Percentiles rank a stretch among this genome's conserved stretches.
Conservation (phyloP, 306 rosid species). For the Betula pendula region DNA sequence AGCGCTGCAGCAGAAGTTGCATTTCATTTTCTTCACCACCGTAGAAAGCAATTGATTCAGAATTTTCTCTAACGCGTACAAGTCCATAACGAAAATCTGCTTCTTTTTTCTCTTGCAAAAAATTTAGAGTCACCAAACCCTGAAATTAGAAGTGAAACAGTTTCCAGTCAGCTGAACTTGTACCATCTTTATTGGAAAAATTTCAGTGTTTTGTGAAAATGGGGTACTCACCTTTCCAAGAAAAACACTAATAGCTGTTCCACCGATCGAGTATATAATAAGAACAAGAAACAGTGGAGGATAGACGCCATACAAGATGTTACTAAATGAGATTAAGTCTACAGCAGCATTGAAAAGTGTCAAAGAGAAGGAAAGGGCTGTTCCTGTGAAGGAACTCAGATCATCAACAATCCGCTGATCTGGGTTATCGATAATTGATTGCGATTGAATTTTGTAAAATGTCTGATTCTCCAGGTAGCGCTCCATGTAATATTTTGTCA, state of each 20-base stretch:
- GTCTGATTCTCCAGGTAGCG: slow-evolving; percentile 81
- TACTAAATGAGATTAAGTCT: slow-evolving; percentile 91
- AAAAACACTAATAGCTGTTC: slow-evolving; percentile 82
- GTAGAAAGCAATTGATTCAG: slow-evolving; percentile 96
- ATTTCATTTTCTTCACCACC: slow-evolving; percentile 89
- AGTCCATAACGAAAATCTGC: slow-evolving; percentile 99
- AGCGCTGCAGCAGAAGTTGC: slow-evolving; percentile 90
- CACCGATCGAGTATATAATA: slow-evolving; percentile 83
- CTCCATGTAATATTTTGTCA: slow-evolving; percentile 93
- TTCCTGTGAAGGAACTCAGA: slow-evolving; percentile 86
- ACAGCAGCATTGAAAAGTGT: slow-evolving; percentile 76
- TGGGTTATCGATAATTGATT: slow-evolving; percentile 91
- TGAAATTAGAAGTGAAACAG: slow-evolving; percentile 31
- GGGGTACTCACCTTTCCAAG: slow-evolving; percentile 75
- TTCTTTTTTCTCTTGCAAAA: slow-evolving; percentile 98
- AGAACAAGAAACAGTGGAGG: slow-evolving; percentile 91
- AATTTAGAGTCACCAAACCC: slow-evolving; percentile 85
- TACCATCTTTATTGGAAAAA: not conserved
- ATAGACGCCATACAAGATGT: slow-evolving; percentile 86
- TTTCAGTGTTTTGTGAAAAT: not conserved
- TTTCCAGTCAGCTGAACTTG: slow-evolving; percentile 15
- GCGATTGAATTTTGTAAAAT: slow-evolving; percentile 92
- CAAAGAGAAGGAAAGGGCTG: slow-evolving; percentile 81
- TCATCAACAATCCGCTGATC: slow-evolving; percentile 97
- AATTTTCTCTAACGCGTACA: slow-evolving; percentile 92